Evolutionary conservation across 2,329 filamentous ascomycete genomes (phyloP).

Genomic region (Neofusicoccum cordaticola): DNA sequence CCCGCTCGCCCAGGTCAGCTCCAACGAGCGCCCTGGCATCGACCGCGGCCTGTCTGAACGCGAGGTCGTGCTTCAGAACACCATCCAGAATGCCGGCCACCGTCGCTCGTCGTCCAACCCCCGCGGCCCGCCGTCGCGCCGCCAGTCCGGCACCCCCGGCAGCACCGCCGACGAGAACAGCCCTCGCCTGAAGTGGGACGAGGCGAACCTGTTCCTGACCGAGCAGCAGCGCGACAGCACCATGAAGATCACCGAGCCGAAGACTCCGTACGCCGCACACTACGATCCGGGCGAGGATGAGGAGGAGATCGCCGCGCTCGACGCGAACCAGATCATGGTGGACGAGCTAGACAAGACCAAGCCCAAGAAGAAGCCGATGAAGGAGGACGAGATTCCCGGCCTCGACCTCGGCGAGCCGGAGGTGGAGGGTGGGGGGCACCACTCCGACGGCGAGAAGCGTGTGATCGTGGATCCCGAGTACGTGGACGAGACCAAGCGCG

Average conservation of each 20-base stretch:
- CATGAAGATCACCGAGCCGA: slow-evolving; percentile 99
- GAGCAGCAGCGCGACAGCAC: slow-evolving; percentile 93
- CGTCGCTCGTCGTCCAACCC: slow-evolving; percentile 75
- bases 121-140: slow-evolving; percentile 66
- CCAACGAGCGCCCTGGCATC: slow-evolving; percentile 39
- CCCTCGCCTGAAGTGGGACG: slow-evolving; percentile 93
- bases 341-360: slow-evolving; percentile 63
- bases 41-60: slow-evolving; percentile 65
- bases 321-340: slow-evolving; percentile 68
- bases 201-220: slow-evolving; percentile 94
- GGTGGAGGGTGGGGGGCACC: slow-evolving; percentile 26
- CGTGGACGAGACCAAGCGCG: slow-evolving; percentile 36
- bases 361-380: slow-evolving; percentile 43
- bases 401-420: slow-evolving; percentile 92
- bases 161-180: slow-evolving; percentile 58
- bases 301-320: slow-evolving; percentile 63
- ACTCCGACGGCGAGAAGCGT: slow-evolving; percentile 61
- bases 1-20: slow-evolving; percentile 32
- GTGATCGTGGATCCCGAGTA: slow-evolving; percentile 69
- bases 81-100: slow-evolving; percentile 87
- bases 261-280: slow-evolving; percentile 91
- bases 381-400: slow-evolving; percentile 81
- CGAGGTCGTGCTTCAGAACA: slow-evolving; percentile 91
- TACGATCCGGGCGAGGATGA: slow-evolving; percentile 90
- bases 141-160: slow-evolving; percentile 59